Evolutionary conservation across 108 stramenopile species (phyloP), one percentile per base, ranked within the genome.

Genomic region (Seminavis robusta): DNA sequence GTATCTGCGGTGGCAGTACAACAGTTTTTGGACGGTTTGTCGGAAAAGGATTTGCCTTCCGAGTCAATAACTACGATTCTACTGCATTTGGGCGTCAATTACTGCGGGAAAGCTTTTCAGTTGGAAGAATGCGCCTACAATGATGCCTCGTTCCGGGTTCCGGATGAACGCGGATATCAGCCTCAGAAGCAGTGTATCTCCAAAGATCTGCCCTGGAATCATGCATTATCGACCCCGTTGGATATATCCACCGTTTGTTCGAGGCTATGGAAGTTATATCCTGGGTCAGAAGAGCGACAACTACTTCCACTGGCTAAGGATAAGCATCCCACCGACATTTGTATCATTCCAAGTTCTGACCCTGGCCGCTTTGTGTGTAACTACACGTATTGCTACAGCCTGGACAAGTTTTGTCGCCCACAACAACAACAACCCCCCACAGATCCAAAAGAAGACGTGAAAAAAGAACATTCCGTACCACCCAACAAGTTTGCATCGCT

Each of bases 111-210:
- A 13, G 52, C 48, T 28, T 88, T 84, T 66, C 81, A 87, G 38
- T 47, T 97, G 42, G 97, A 96, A 67, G 34, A 76, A 58, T 84
- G 73, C 59, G 95, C 95, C 16, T 94, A 92, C 71, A 97, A 97
- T 58, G 87, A 94, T 57, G 95, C 95, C 17, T 79, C 77, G 6
- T 97, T 97, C 68, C 87, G 94, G 16, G 77, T 86, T 21, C 90
- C 94, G 0, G 97, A 97, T 67, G 76, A 93, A 50, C 59, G 61
- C 23, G 90, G 84, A 7, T 91, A 74, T 33, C 63, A 76, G 44
- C 97, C 97, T 5, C 33, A 59, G 7, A 36, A 69, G 7, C 59
- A 59, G 27, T 51, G 59, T 16, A 84, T 96, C 31, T 20, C 74
- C 4, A 47, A 10, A 1, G 37, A 44, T 15, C 31, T 38, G 17